Base-by-base conservation (phyloP, 1,139 yeast species). In the Taiozyma onychis region DNA sequence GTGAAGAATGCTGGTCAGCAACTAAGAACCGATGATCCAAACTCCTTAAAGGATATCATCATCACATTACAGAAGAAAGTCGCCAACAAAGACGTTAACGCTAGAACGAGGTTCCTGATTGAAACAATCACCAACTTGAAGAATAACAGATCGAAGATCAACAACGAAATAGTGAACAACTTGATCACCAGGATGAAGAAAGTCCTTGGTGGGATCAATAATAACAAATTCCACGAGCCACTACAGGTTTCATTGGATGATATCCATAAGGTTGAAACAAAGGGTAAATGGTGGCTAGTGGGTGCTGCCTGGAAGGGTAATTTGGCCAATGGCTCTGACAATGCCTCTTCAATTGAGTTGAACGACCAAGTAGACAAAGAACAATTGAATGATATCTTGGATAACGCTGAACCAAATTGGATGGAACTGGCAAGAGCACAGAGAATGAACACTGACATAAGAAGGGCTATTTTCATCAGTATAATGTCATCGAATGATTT, bases 271-370 rank as follows among this genome's bases (percentile, higher is more conserved):
- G 77, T 88, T 30, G 88, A 83, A 13, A 79, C 84, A 0, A 79
- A 83, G 56, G 99, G 99, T 50, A 93, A 91, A 67, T 95, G 99
- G 99, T 95, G 99, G 99, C 74, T 93, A 43, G 91, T 95, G 39
- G 99, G 99, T 44, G 88, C 98, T 4, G 97, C 99, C 0, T 93
- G 98, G 97, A 87, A 81, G 62, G 91, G 91, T 1, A 76, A 74
- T 34, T 62, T 61, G 54, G 62, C 59, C 14, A 57, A 61, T 14
- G 66, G 64, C 5, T 69, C 65, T 13, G 67, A 61, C 14, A 58
- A 53, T 9, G 51, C 54, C 16, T 43, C 39, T 4, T 50, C 54
- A 9, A 45, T 47, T 10, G 52, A 49, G 41, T 44, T 42, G 2
- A 51, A 41, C 16, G 39, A 42, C 13, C 61, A 64, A 27, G 66